phyloP scores from a whole-genome alignment of 805 yeast species.

The Myxozyma kluyveri region DNA sequence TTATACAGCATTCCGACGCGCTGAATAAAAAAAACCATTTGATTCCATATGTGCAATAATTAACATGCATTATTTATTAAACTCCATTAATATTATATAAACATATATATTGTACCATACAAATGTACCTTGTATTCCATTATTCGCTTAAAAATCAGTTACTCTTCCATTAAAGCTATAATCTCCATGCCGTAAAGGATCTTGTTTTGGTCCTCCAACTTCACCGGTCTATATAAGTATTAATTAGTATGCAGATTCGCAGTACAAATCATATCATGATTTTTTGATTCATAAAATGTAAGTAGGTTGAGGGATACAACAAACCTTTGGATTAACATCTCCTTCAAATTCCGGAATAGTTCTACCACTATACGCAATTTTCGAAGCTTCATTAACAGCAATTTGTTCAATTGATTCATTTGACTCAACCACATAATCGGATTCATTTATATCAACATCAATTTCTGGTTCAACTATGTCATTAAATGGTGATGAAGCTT shows the following conservation, averaged over 20 bases:
- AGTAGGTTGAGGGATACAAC: too few species aligned
- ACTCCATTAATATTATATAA: too few species aligned
- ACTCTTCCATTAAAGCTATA: conserved; percentile 96
- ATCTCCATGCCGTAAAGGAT: conserved; percentile 86
- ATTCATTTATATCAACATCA: conserved; percentile 3
- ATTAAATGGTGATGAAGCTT: conserved; percentile 51
- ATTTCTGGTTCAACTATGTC: conserved; percentile 8
- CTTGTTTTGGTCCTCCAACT: conserved; percentile 95
- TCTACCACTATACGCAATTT: conserved; percentile 54
- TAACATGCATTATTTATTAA: too few species aligned
- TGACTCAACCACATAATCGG: conserved; percentile 9
- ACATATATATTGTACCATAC: neutral
- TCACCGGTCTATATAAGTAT: conserved; percentile 74
- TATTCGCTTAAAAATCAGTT: conserved; percentile 68
- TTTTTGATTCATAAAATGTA: neutral
- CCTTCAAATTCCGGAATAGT: conserved; percentile 96
- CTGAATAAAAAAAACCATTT: too few species aligned
- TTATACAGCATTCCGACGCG: too few species aligned
- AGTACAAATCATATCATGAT: neutral
- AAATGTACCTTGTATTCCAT: neutral
- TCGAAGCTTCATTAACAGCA: conserved; percentile 50
- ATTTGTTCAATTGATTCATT: conserved; percentile 1
- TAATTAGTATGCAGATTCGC: neutral
- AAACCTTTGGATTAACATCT: conserved; percentile 69
- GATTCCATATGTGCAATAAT: too few species aligned